Conservation (phyloP, 2,329 filamentous ascomycete species). For the Penicillium sp. region DNA sequence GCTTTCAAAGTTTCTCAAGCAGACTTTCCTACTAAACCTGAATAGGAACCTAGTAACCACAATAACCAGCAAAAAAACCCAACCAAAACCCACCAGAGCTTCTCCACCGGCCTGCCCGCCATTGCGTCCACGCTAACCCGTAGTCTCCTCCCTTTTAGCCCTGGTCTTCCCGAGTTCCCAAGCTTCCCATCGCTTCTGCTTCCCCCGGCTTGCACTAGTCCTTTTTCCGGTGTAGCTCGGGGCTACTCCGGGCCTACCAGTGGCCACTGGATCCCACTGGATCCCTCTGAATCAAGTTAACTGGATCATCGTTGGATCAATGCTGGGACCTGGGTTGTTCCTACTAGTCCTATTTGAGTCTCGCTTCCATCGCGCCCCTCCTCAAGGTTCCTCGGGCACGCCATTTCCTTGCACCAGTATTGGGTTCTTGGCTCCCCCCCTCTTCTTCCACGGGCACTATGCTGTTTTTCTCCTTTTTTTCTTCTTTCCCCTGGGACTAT, state of each 20-base stretch:
- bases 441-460: constrained; percentile 3
- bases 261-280: constrained; percentile 11
- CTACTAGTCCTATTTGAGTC: constrained; percentile 19
- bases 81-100: constrained; percentile 16
- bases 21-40: constrained; percentile 23
- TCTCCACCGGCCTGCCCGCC: constrained; percentile 16
- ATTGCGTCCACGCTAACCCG: constrained; percentile 32
- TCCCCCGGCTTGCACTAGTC: constrained; percentile 46
- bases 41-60: neutral
- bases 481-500: constrained; percentile 22
- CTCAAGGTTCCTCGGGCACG: constrained; percentile 44
- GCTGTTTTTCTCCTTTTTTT: neutral
- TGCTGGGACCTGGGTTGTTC: constrained; percentile 3
- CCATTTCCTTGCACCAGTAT: constrained; percentile 32
- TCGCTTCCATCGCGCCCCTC: constrained; percentile 25
- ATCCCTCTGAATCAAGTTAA: neutral
- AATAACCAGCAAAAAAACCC: too few species aligned
- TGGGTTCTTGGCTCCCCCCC: constrained; percentile 19
- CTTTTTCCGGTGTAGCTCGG: constrained; percentile 39
- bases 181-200: constrained; percentile 37
- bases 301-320: constrained; percentile 10
- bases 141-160: constrained; percentile 22
- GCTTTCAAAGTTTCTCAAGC: constrained; percentile 24
- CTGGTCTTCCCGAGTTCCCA: constrained; percentile 37
- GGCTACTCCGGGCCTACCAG: constrained; percentile 26